phyloP scores from a whole-genome alignment of 1,284 basidiomycete species.

The Wolfiporia cocos region DNA sequence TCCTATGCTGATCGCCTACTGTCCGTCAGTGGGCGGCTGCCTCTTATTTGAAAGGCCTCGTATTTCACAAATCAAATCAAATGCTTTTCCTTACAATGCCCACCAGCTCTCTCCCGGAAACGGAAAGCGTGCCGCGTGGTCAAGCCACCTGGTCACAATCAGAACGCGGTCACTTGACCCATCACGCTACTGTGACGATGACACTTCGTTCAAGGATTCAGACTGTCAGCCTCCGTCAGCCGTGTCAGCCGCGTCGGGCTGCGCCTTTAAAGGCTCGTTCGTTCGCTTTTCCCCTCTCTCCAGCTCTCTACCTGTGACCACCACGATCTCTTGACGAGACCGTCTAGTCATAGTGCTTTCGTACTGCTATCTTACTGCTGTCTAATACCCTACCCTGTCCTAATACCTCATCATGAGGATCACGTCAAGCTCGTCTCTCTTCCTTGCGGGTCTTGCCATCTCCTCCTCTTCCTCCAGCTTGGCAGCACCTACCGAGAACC shows the following conservation, averaged over 20 bases:
- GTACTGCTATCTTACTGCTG: slow-evolving; percentile 16
- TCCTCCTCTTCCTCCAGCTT: slow-evolving; percentile 21
- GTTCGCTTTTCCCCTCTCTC: slow-evolving; percentile 2
- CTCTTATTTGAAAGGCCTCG: no score
- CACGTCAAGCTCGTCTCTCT: slow-evolving; percentile 28
- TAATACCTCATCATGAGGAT: slow-evolving; percentile 31
- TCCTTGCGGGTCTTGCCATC: slow-evolving; percentile 31
- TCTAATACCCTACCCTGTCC: slow-evolving; percentile 20
- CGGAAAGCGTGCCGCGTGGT: no score
- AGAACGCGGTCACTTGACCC: background rate
- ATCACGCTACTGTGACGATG: background rate
- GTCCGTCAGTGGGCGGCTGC: no score
- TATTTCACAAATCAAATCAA: no score
- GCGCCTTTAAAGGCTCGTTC: background rate
- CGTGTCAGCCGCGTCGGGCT: background rate
- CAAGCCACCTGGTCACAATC: no score
- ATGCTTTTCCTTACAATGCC: no score
- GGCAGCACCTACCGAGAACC: slow-evolving; percentile 21
- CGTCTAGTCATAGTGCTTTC: slow-evolving; percentile 12
- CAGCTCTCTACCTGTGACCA: slow-evolving; percentile 17
- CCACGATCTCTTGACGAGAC: slow-evolving; percentile 16
- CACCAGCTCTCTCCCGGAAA: no score
- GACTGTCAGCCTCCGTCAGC: background rate
- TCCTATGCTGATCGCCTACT: no score
- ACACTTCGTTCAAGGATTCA: no score